Base-by-base conservation (phyloP, 495 filamentous ascomycete species). In the Podospora conica region DNA sequence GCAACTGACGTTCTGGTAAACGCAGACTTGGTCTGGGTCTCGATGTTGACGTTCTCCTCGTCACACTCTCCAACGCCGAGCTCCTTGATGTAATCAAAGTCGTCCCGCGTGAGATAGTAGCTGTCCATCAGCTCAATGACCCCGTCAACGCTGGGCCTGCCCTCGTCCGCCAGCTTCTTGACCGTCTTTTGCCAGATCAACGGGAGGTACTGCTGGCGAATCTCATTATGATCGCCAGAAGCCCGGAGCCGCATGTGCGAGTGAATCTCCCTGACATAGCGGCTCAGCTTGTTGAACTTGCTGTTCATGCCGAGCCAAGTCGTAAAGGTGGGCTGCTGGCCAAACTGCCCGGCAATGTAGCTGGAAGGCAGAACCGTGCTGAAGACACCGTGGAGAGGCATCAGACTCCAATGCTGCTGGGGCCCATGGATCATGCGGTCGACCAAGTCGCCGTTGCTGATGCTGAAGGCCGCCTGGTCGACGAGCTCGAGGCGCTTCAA, bases 381-480 rank as follows among this genome's bases (percentile, higher is more conserved):
- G 79, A 99, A 96, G 54, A 96, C 84, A n/a, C 92, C 96, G 78
- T 99, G 95, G 5, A 90, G 91, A 9, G 95, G 95, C 95, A 99
- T 98, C 61, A 99, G 78, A 72, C 89, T 92, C 95, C 95, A 99
- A 65, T 98, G 95, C 68, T 98, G 95, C 75, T 99, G 96, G 11
- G 91, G 89, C 20, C 95, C 95, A 76, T 98, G 95, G 59, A 99
- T 99, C 92, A 99, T 96, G 22, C 92, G 83, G 76, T 99, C 96
- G 11, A 97, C 92, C 48, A 99, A 84, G 73, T 99, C 95, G 21
- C 96, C 96, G 70, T 99, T 95, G 69, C 92, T 96, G 75, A 99
- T 97, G 72, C 93, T 96, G 65, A 92, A 89, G 0, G 95, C 93
- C 23, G 95, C 95, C 74, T 90, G 85, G 63, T 96, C 92, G 2